Percentiles rank a stretch among this genome's conserved stretches.
These are phyloP conservation scores for Talaromyces sp. DNA, from an alignment of 2,329 filamentous ascomycete species.

Conservation along the genomic window DNA sequence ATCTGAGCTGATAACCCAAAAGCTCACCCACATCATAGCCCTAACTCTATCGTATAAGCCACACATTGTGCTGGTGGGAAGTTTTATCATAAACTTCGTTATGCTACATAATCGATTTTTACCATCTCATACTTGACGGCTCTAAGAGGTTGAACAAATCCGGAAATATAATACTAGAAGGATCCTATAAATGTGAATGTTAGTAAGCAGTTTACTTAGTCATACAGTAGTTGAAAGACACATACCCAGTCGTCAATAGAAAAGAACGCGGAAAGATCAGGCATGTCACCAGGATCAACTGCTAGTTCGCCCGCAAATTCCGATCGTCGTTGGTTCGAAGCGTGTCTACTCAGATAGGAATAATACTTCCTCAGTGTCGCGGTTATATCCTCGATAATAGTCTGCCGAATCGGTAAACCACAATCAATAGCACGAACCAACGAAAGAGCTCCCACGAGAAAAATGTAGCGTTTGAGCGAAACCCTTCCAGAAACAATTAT, in stretches of 20 bases:
- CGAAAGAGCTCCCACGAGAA: slow-evolving; percentile 14
- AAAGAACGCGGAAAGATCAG: slow-evolving; percentile 11
- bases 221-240: background rate
- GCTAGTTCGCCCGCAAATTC: background rate
- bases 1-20: too few relatives aligned
- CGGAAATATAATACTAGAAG: background rate
- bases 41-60: background rate
- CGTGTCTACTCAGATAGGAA: slow-evolving; percentile 12
- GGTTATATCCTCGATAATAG: slow-evolving; percentile 16
- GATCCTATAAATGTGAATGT: background rate
- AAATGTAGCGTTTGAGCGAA: slow-evolving; percentile 16
- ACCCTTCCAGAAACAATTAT: slow-evolving; percentile 21
- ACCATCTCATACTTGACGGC: background rate
- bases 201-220: background rate
- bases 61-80: background rate
- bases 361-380: slow-evolving; percentile 17
- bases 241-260: slow-evolving; percentile 8
- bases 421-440: slow-evolving; percentile 18
- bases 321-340: background rate
- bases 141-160: background rate
- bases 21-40: background rate
- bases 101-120: background rate
- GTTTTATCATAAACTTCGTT: background rate
- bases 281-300: background rate
- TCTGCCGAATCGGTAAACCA: slow-evolving; percentile 17